Evolutionary conservation across 2,329 filamentous ascomycete genomes (phyloP).

Genomic region (Trichophyton equinum): DNA sequence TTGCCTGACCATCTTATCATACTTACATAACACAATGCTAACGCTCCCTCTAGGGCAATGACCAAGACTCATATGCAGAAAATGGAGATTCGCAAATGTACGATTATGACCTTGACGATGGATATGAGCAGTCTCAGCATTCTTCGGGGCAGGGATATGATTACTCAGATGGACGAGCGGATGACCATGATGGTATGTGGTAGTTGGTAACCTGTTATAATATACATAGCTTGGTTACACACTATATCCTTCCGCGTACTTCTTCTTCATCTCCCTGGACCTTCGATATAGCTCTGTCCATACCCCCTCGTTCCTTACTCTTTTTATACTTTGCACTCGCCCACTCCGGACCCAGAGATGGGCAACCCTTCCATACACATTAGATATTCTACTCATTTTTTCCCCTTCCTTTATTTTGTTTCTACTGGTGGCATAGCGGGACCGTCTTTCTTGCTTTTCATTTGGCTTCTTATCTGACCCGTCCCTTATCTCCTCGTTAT

Average conservation of each 20-base stretch:
- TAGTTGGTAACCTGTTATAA: slow-evolving; percentile 14
- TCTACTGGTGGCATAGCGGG: slow-evolving; percentile 14
- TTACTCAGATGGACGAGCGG: slow-evolving; percentile 21
- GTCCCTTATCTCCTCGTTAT: not conserved
- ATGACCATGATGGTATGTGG: slow-evolving; percentile 39
- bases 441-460: slow-evolving; percentile 2
- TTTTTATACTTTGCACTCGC: not conserved
- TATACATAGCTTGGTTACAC: not conserved
- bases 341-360: not conserved
- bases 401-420: not conserved
- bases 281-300: not conserved
- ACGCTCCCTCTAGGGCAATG: slow-evolving; percentile 13
- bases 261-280: not conserved
- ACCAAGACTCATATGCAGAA: slow-evolving; percentile 29
- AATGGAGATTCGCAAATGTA: slow-evolving; percentile 41
- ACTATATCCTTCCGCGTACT: not conserved
- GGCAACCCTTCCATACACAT: not conserved
- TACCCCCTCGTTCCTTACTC: not conserved
- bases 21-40: not conserved
- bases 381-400: not conserved
- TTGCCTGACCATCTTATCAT: not conserved
- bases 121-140: slow-evolving; percentile 23
- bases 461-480: not conserved
- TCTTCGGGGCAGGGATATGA: slow-evolving; percentile 32
- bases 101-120: slow-evolving; percentile 37